phyloP scores from a whole-genome alignment of 306 rosid species.

The barrel medic (Medicago truncatula) region MtrunA17r5.0-ANR NC_053045.1:10949501-10950000 shows the following conservation, averaged over 20 bases:
- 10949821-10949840: conserved; percentile 65
- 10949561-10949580: conserved; percentile 71
- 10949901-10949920: not conserved
- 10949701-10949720: conserved; percentile 48
- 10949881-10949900: not conserved
- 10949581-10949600: conserved; percentile 89
- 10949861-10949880: too few relatives aligned
- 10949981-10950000: too few relatives aligned
- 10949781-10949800: conserved; percentile 82
- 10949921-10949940: not conserved
- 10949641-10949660: not conserved
- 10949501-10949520: conserved; percentile 96
- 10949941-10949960: not conserved
- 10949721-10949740: conserved; percentile 83
- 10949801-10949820: conserved; percentile 72
- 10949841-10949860: not conserved
- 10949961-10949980: too few relatives aligned
- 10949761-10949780: conserved; percentile 73
- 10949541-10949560: conserved; percentile 83
- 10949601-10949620: conserved; percentile 83
- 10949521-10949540: conserved; percentile 87
- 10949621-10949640: conserved; percentile 54
- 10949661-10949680: not conserved
- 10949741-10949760: conserved; percentile 82
- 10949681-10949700: conserved; percentile 12